phyloP scores from a whole-genome alignment of 2,329 filamentous ascomycete genomes.

The Bipolaris sorokiniana region DNA sequence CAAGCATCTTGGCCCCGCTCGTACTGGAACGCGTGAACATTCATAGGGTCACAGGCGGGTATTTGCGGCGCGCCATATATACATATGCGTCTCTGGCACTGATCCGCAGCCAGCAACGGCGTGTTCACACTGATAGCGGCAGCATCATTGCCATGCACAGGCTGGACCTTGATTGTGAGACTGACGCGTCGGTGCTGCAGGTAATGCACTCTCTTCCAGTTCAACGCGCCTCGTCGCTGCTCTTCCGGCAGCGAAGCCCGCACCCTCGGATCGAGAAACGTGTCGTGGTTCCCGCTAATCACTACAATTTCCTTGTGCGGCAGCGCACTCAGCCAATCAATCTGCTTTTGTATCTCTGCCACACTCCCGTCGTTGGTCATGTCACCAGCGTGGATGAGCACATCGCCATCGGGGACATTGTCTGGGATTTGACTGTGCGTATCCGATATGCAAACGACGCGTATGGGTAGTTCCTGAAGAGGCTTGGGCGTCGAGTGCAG shows the following conservation, averaged over 20 bases:
- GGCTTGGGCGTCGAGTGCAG: conserved; percentile 71
- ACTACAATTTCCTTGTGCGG: conserved; percentile 82
- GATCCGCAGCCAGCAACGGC: conserved; percentile 28
- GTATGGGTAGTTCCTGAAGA: conserved; percentile 64
- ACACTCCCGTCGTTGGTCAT: conserved; percentile 75
- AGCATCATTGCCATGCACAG: conserved; percentile 8
- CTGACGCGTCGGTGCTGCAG: conserved; percentile 72
- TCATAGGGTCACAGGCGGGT: conserved; percentile 71
- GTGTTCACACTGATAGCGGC: conserved; percentile 15
- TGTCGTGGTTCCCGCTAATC: conserved; percentile 88
- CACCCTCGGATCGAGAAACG: conserved; percentile 75
- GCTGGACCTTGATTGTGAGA: conserved; percentile 56
- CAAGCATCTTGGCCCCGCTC: conserved; percentile 69
- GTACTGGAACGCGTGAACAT: conserved; percentile 80
- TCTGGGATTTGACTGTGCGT: conserved; percentile 72
- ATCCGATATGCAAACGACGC: conserved; percentile 87
- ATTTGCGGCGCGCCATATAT: conserved; percentile 85
- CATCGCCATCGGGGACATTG: conserved; percentile 75
- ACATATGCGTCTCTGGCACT: conserved; percentile 60
- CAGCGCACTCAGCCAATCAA: conserved; percentile 79
- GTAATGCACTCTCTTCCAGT: conserved; percentile 75
- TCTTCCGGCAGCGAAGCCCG: conserved; percentile 57
- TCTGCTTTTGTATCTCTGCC: conserved; percentile 76
- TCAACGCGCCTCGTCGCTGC: conserved; percentile 63
- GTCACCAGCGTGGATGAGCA: conserved; percentile 90